Evolutionary conservation across 2,329 filamentous ascomycete species (phyloP).

Genomic region (Dactylella cylindrospora): DNA sequence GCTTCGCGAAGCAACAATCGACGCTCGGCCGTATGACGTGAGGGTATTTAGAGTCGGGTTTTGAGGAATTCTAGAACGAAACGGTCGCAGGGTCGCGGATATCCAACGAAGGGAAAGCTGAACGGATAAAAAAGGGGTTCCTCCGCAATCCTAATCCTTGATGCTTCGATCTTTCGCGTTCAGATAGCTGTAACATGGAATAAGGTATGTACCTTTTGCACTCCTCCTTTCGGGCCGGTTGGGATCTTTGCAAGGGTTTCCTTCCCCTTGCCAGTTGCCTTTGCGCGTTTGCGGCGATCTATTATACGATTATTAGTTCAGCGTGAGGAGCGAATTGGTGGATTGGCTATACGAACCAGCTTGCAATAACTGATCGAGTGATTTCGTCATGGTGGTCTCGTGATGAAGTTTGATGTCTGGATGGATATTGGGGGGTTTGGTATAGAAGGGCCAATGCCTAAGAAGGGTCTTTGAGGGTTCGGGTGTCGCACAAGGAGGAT

Average conservation of each 20-base stretch:
- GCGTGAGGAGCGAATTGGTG: too few species aligned
- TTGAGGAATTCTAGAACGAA: conserved; percentile 5
- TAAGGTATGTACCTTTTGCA: conserved; percentile 31
- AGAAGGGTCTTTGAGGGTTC: too few species aligned
- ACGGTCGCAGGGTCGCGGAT: neutral
- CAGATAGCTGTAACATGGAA: conserved; percentile 16
- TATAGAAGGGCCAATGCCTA: too few species aligned
- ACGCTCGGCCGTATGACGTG: conserved; percentile 4
- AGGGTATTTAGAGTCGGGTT: conserved; percentile 2
- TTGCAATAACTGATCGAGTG: conserved; percentile 28
- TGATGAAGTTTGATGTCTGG: neutral
- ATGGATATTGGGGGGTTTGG: neutral
- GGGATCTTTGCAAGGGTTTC: conserved; percentile 16
- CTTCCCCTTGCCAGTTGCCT: conserved; percentile 12
- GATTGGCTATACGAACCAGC: conserved; percentile 25
- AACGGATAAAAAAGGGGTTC: conserved; percentile 2
- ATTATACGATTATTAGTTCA: conserved; percentile 4
- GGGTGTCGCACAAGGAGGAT: too few species aligned
- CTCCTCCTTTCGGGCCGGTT: conserved; percentile 22
- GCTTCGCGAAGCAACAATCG: conserved; percentile 8
- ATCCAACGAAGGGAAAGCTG: conserved; percentile 10
- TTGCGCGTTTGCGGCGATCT: conserved; percentile 33
- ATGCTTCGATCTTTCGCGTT: conserved; percentile 18
- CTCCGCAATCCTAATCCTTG: conserved; percentile 16
- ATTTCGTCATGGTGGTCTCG: conserved; percentile 20